A percentile compares a stretch with the other conserved stretches of the same genome.
Evolutionary conservation across 2,329 filamentous ascomycete species (phyloP).

Genomic region (Fusarium illudens): DNA sequence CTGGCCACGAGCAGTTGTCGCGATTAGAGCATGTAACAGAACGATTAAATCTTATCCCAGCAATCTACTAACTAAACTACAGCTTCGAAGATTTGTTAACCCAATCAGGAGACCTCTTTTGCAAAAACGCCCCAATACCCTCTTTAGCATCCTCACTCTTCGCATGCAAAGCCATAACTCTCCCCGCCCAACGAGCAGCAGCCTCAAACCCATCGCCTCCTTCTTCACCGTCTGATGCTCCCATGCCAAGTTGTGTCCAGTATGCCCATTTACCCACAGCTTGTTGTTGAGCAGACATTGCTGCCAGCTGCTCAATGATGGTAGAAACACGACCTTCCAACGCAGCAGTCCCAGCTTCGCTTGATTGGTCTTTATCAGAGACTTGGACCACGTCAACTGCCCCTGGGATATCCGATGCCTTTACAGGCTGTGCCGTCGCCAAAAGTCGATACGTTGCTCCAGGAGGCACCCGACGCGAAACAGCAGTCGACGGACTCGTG

Average conservation of each 20-base stretch:
- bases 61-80: too few relatives aligned
- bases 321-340: conserved; percentile 23
- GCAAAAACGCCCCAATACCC: conserved; percentile 35
- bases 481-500: conserved; percentile 34
- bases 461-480: conserved; percentile 30
- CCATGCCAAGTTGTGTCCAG: conserved; percentile 34
- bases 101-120: conserved; percentile 28
- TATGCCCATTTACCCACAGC: conserved; percentile 40
- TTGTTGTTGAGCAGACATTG: conserved; percentile 30
- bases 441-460: conserved; percentile 30
- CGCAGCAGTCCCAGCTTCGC: background rate
- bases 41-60: too few relatives aligned
- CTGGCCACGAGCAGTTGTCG: too few relatives aligned
- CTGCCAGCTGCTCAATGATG: conserved; percentile 15
- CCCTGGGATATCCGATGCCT: conserved; percentile 17
- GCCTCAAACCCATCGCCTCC: conserved; percentile 34
- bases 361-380: rapidly evolving
- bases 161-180: conserved; percentile 38
- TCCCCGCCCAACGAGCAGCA: conserved; percentile 33
- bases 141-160: conserved; percentile 37
- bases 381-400: conserved; percentile 32
- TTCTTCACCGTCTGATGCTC: background rate
- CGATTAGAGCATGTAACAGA: background rate
- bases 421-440: conserved; percentile 26
- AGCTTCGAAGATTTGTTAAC: conserved; percentile 3